Evolutionary conservation across 768 basidiomycete genomes (phyloP), one percentile per base, ranked within the genome.

Genomic region (Tricholoma sp.): DNA sequence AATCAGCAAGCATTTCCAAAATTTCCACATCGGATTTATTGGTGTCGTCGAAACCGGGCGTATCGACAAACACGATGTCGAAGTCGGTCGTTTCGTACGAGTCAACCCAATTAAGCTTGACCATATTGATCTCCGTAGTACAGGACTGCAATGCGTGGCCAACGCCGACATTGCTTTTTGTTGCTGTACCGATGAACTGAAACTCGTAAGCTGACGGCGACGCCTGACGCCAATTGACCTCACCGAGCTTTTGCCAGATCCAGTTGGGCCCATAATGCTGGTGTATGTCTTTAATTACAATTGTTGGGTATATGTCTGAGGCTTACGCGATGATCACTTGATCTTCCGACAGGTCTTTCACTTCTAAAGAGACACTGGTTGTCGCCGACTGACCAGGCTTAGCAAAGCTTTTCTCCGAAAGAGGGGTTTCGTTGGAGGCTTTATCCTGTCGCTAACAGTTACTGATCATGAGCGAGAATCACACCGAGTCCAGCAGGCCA

Each of bases 41-140:
- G 8, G 53, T 54, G 43, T 54, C 53, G 27, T 54, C 53, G 10
- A 54, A 54, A 32, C 53, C 53, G n/a, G 53, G 53, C 19, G 53
- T 54, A 19, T 54, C 53, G n/a, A 54, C 41, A 19, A 54, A 45
- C 9, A 43, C 53, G 18, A 54, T 34, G 14, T 43, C 53, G 32
- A 54, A 45, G 14, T 45, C 53, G 35, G 37, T 53, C 11, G 4
- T 53, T 46, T 24, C 22, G 45, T 11, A 46, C 21, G 45, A 46
- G 22, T 53, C 52, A 37, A 41, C 29, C n/a, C 12, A 53, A n/a
- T 53, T 19, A n/a, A 39, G 41, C 27, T 53, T 53, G 52, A 53
- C 52, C 22, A 53, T 53, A 24, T 53, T 53, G 37, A 53, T 53
- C 0, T 53, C 52, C 4, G 52, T 53, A 6, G 52, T 53, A 19